These are phyloP conservation scores for Trametes coccinea DNA, from an alignment of 768 basidiomycete genomes.

Conservation along the genomic window DNA sequence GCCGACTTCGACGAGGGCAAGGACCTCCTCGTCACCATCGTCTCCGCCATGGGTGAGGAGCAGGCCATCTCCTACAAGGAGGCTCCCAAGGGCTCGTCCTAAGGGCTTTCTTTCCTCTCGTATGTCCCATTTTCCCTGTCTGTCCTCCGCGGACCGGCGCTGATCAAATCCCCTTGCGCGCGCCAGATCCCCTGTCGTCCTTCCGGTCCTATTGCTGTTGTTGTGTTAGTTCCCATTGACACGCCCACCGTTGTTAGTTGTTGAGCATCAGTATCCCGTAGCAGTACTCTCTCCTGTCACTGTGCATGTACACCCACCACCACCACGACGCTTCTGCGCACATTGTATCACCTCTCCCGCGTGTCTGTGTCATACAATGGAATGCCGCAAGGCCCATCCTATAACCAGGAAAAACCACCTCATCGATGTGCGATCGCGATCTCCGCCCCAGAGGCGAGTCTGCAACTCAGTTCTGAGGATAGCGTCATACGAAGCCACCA, in stretches of 20 bases:
- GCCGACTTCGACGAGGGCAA: constrained; percentile 79
- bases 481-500: not conserved
- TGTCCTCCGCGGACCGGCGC: not conserved
- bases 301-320: constrained; percentile 26
- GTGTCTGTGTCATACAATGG: constrained; percentile 23
- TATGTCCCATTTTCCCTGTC: not conserved
- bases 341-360: constrained; percentile 17
- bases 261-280: constrained; percentile 27
- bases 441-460: not conserved
- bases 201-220: constrained; percentile 25
- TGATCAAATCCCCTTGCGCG: not conserved
- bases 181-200: constrained; percentile 8
- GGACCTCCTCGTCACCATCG: constrained; percentile 83
- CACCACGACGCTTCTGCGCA: constrained; percentile 16
- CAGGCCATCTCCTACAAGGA: constrained; percentile 90
- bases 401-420: constrained; percentile 8
- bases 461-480: not conserved
- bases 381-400: constrained; percentile 20
- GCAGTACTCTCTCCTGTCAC: constrained; percentile 25
- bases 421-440: not conserved
- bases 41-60: constrained; percentile 92
- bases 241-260: constrained; percentile 20
- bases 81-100: constrained; percentile 62
- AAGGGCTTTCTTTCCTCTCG: constrained; percentile 9
- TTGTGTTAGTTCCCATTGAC: constrained; percentile 22